Conservation (phyloP, 352 stramenopile genomes). For the Pelagophyceae sp. region DNA sequence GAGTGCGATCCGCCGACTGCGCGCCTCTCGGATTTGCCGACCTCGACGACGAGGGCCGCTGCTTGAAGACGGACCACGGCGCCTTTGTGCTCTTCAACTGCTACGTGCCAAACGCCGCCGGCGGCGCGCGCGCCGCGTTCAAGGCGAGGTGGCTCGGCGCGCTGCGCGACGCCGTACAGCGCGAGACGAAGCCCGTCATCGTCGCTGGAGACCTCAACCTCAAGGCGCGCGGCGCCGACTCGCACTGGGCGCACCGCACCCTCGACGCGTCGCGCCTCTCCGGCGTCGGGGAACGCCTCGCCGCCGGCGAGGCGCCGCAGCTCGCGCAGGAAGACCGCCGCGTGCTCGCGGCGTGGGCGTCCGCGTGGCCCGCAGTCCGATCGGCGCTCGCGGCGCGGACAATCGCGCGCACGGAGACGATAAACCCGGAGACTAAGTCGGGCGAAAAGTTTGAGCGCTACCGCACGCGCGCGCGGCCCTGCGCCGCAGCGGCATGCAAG, state of each 20-base stretch:
- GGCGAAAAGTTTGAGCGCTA: too few relatives aligned
- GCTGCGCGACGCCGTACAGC: slow-evolving; percentile 44
- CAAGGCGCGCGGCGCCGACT: slow-evolving; percentile 41
- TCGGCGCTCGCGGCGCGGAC: background rate
- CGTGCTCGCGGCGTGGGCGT: background rate
- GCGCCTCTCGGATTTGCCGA: slow-evolving; percentile 36
- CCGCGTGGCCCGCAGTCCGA: background rate
- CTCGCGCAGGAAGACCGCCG: background rate
- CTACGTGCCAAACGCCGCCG: slow-evolving; percentile 46
- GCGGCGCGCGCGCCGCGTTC: slow-evolving; percentile 34
- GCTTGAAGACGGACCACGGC: slow-evolving; percentile 59
- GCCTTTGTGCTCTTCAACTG: slow-evolving; percentile 60
- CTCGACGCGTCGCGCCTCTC: slow-evolving; percentile 19
- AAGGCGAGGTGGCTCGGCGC: slow-evolving; percentile 58
- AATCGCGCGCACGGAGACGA: too few relatives aligned
- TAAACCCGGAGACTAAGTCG: too few relatives aligned
- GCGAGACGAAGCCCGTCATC: slow-evolving; percentile 50
- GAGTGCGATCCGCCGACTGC: too few relatives aligned
- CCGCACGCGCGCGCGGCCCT: too few relatives aligned
- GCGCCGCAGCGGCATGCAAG: too few relatives aligned
- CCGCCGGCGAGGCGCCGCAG: background rate
- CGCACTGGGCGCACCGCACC: slow-evolving; percentile 44
- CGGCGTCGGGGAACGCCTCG: too few relatives aligned
- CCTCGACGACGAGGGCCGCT: slow-evolving; percentile 53
- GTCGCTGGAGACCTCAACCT: slow-evolving; percentile 64